Conservation (phyloP, 78 protist genomes). For the Ministeria vibrans region DNA sequence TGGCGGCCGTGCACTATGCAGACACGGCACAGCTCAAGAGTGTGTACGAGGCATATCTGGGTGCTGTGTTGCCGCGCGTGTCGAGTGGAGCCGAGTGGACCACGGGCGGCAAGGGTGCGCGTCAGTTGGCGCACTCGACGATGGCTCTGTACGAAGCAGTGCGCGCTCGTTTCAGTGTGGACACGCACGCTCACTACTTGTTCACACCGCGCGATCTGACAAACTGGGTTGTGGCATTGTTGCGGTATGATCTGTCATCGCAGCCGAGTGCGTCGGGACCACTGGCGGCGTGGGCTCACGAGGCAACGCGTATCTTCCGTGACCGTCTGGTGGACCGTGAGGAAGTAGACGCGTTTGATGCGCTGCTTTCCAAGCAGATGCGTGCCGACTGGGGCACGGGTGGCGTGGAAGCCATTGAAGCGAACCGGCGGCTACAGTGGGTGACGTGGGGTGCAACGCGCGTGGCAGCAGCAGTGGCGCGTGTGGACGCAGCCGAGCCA, state of each 20-base stretch:
- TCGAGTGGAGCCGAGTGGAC: conserved; percentile 1
- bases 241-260: conserved; percentile 29
- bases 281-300: conserved; percentile 30
- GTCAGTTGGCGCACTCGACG: conserved; percentile 44
- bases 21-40: neutral
- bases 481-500: too few relatives aligned
- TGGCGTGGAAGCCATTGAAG: neutral
- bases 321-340: conserved; percentile 41
- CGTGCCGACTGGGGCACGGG: neutral
- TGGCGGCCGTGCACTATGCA: neutral
- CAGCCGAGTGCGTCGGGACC: neutral
- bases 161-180: conserved; percentile 36
- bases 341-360: neutral
- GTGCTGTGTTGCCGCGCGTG: neutral
- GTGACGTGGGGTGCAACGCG: neutral
- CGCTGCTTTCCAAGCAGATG: conserved; percentile 7
- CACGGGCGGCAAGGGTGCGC: neutral
- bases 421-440: too few relatives aligned
- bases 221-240: conserved; percentile 38
- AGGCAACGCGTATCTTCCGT: conserved; percentile 47
- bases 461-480: neutral
- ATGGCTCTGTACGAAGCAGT: conserved; percentile 46
- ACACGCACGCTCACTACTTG: conserved; percentile 63
- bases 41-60: conserved; percentile 29
- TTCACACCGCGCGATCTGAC: conserved; percentile 80